These are phyloP conservation scores for Nannochloropsis salina DNA, from an alignment of 108 stramenopile species.

Conservation along the genomic window DNA sequence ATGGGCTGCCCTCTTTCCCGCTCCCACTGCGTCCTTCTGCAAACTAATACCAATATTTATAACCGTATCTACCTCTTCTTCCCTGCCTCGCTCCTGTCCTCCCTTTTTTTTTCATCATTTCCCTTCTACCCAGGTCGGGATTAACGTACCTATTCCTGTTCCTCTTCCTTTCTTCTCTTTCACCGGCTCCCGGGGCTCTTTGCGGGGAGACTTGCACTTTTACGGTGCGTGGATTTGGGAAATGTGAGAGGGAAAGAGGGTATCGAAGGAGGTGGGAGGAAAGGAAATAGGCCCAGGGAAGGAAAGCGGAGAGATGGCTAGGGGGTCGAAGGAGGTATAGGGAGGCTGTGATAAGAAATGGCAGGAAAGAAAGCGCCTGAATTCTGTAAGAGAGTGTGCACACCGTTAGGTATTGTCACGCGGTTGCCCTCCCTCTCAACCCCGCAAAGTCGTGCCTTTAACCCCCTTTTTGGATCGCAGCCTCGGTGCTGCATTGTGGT, in stretches of 20 bases:
- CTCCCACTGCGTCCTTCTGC: background rate
- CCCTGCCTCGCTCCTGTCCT: background rate
- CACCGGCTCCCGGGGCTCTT: slow-evolving; percentile 75
- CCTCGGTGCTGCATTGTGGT: background rate
- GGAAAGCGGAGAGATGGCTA: too few species aligned
- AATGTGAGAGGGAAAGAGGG: background rate
- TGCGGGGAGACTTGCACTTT: slow-evolving; percentile 87
- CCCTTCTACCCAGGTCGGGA: slow-evolving; percentile 56
- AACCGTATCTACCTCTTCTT: background rate
- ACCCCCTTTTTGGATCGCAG: too few species aligned
- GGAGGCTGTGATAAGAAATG: background rate
- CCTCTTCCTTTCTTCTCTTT: slow-evolving; percentile 90
- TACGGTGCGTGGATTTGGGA: slow-evolving; percentile 55
- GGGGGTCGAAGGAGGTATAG: background rate
- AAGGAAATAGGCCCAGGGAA: background rate
- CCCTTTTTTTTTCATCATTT: background rate
- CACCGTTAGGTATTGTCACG: too few species aligned
- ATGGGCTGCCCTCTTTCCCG: background rate
- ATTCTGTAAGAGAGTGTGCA: too few species aligned
- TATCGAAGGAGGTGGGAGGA: background rate
- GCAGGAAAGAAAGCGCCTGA: background rate
- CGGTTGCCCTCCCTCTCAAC: too few species aligned
- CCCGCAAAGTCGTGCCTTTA: too few species aligned
- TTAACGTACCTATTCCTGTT: slow-evolving; percentile 88
- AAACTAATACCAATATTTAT: background rate